These are phyloP conservation scores for Wickerhamomyces bovis DNA, from an alignment of 805 yeast species.

Conservation along the genomic window DNA sequence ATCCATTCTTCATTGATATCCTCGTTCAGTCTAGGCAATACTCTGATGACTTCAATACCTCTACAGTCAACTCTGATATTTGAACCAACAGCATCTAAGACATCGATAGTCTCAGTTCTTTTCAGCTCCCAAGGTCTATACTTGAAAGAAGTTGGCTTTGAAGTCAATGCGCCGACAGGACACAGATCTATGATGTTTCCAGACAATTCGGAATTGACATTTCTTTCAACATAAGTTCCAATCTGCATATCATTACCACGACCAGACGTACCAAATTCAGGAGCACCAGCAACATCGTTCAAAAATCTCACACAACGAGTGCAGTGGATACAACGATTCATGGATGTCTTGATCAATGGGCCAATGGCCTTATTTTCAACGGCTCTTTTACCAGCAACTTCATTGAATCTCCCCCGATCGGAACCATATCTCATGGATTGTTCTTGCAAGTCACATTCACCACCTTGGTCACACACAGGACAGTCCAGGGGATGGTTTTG, in stretches of 20 bases:
- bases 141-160: conserved; percentile 86
- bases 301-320: conserved; percentile 86
- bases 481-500: conserved; percentile 91
- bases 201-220: conserved; percentile 76
- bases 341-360: conserved; percentile 81
- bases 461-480: conserved; percentile 92
- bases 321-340: conserved; percentile 92
- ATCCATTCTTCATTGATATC: conserved; percentile 91
- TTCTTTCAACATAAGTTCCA: conserved; percentile 83
- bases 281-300: conserved; percentile 90
- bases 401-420: conserved; percentile 81
- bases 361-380: conserved; percentile 89
- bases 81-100: conserved; percentile 77
- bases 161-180: conserved; percentile 89
- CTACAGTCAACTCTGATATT: conserved; percentile 80
- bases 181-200: conserved; percentile 85
- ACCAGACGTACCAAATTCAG: conserved; percentile 83
- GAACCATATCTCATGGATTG: conserved; percentile 78
- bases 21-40: conserved; percentile 79
- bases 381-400: conserved; percentile 80
- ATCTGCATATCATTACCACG: conserved; percentile 91
- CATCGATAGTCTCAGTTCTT: conserved; percentile 83
- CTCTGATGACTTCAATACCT: conserved; percentile 84
- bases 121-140: conserved; percentile 93
- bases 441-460: conserved; percentile 90